Evolutionary conservation across 1,284 basidiomycete species (phyloP).

Genomic region (Microbotryum violaceum): DNA sequence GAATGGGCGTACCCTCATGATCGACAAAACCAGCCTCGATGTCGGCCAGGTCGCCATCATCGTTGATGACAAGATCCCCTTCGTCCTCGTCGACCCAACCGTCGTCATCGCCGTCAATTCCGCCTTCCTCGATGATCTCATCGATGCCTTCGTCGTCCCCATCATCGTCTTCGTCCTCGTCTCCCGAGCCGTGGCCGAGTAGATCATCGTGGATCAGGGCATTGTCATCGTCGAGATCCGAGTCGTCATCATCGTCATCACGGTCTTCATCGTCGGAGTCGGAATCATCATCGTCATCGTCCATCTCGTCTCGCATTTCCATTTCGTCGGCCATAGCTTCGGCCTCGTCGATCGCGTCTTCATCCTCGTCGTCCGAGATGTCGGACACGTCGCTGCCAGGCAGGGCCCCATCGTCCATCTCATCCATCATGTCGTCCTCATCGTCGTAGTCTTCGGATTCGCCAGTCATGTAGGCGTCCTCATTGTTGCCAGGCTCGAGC

Average conservation of each 20-base stretch:
- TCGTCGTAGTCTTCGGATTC: conserved; percentile 37
- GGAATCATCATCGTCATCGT: conserved; percentile 15
- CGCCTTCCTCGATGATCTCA: conserved; percentile 48
- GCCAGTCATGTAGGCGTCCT: conserved; percentile 34
- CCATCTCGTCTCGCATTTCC: conserved; percentile 1
- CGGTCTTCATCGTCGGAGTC: conserved; percentile 19
- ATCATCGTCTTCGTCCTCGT: conserved; percentile 57
- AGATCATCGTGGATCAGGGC: conserved; percentile 12
- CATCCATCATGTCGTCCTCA: conserved; percentile 45
- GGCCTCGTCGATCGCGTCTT: conserved; percentile 12
- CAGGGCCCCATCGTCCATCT: conserved; percentile 20
- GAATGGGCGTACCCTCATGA: conserved; percentile 34
- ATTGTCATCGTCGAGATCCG: not conserved
- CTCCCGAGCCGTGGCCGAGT: conserved; percentile 9
- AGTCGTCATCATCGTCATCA: conserved; percentile 12
- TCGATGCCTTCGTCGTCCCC: conserved; percentile 17
- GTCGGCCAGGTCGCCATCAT: conserved; percentile 46
- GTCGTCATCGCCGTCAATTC: conserved; percentile 40
- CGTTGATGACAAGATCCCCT: conserved; percentile 34
- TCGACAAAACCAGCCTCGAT: conserved; percentile 45
- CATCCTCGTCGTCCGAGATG: conserved; percentile 33
- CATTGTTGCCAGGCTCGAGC: conserved; percentile 36
- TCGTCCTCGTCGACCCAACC: conserved; percentile 43
- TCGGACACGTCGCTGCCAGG: conserved; percentile 32
- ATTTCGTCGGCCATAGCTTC: conserved; percentile 9